These are phyloP conservation scores for Penicillium maclennaniae DNA, from an alignment of 495 filamentous ascomycete species.

Conservation along the genomic window DNA sequence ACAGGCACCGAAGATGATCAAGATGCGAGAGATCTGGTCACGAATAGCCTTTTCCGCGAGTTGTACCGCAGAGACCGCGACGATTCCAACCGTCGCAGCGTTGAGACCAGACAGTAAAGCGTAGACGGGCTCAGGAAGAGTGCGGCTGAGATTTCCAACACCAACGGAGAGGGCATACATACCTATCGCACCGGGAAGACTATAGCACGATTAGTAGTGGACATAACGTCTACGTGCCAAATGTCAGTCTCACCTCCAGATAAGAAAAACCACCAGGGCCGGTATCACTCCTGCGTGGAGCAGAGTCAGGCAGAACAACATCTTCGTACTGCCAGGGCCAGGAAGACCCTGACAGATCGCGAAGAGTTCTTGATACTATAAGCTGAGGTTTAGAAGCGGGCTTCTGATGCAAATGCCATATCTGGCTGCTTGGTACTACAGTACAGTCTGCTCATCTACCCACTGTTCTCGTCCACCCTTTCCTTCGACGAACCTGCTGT, in stretches of 20 bases:
- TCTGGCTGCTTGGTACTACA: neutral
- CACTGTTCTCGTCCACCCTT: slow-evolving; percentile 45
- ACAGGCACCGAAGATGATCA: slow-evolving; percentile 65
- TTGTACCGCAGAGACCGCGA: slow-evolving; percentile 73
- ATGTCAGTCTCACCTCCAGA: slow-evolving; percentile 59
- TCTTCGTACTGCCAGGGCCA: slow-evolving; percentile 76
- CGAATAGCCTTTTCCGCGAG: slow-evolving; percentile 72
- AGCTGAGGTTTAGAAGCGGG: neutral
- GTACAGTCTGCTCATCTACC: slow-evolving; percentile 71
- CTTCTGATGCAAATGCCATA: neutral
- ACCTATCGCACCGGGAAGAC: slow-evolving; percentile 70
- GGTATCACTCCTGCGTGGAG: slow-evolving; percentile 60
- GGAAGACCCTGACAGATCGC: slow-evolving; percentile 72
- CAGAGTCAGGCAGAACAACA: slow-evolving; percentile 69
- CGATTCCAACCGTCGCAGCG: slow-evolving; percentile 72
- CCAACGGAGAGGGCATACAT: slow-evolving; percentile 73
- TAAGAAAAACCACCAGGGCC: slow-evolving; percentile 60
- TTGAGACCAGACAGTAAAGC: slow-evolving; percentile 77
- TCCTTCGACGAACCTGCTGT: slow-evolving; percentile 62
- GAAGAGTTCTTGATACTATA: slow-evolving; percentile 78
- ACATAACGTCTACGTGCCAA: slow-evolving; percentile 2
- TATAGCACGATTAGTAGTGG: slow-evolving; percentile 13
- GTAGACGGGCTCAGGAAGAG: slow-evolving; percentile 64
- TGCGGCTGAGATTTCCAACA: slow-evolving; percentile 55
- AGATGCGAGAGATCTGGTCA: slow-evolving; percentile 62